A percentile compares a stretch with the other conserved stretches of the same genome.
Evolutionary conservation across 2,329 filamentous ascomycete genomes (phyloP).

Genomic region (Tolypocladium pustulatum): DNA sequence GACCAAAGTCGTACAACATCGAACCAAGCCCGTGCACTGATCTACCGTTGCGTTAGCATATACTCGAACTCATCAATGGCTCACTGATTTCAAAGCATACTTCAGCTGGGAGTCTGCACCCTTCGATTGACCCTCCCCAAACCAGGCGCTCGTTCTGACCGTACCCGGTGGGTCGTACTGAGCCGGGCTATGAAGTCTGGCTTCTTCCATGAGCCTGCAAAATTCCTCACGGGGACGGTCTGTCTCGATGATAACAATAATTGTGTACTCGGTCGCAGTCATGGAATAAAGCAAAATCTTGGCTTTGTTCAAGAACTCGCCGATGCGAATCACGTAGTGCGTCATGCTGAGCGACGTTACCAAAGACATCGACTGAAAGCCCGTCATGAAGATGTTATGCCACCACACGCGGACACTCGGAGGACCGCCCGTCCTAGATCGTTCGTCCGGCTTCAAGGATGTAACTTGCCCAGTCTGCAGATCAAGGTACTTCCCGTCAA

Average conservation of each 20-base stretch:
- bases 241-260: neutral
- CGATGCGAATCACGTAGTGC: neutral
- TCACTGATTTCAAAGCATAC: neutral
- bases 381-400: neutral
- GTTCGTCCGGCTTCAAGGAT: neutral
- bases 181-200: neutral
- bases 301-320: neutral
- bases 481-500: neutral
- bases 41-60: neutral
- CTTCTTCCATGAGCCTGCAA: neutral
- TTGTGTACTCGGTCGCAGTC: neutral
- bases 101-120: neutral
- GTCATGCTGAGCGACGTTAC: neutral
- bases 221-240: neutral
- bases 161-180: neutral
- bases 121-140: neutral
- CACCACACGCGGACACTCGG: neutral
- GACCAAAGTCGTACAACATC: neutral
- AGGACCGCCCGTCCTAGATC: neutral
- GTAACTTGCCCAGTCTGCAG: neutral
- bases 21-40: neutral
- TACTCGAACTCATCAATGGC: neutral
- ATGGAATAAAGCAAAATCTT: neutral
- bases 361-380: neutral
- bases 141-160: neutral